Percentiles rank a stretch among this genome's conserved stretches.
Conservation (phyloP, 345 rosid species). For the Fremontodendron californicum region DNA sequence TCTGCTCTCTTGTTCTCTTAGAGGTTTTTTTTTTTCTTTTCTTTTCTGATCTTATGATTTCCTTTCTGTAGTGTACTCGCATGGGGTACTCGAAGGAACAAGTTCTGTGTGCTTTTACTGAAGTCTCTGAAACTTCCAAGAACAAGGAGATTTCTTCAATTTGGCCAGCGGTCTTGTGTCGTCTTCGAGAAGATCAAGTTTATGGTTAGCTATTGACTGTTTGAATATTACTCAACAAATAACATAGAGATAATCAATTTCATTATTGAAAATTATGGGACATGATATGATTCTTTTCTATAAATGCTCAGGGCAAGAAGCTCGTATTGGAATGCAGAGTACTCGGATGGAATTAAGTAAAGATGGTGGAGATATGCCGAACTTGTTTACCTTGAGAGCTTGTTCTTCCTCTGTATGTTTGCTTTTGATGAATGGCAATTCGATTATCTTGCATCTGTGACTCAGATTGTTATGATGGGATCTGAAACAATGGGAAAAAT, state of each 20-base stretch:
- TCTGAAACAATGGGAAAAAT: background rate
- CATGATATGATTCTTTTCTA: slow-evolving; percentile 14
- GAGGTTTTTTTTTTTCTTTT: background rate
- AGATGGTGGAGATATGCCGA: slow-evolving; percentile 26
- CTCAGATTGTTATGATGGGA: background rate
- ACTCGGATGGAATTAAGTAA: slow-evolving; percentile 29
- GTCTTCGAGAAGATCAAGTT: slow-evolving; percentile 62
- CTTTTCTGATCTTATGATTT: slow-evolving; percentile 16
- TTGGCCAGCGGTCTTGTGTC: slow-evolving; percentile 62
- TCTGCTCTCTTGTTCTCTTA: background rate
- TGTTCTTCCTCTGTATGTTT: slow-evolving; percentile 73
- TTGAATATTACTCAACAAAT: background rate
- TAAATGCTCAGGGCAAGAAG: slow-evolving; percentile 45
- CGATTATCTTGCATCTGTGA: slow-evolving; percentile 11
- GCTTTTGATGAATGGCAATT: slow-evolving; percentile 7
- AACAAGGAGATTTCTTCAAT: slow-evolving; percentile 54
- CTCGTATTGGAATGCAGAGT: slow-evolving; percentile 29
- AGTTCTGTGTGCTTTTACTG: slow-evolving; percentile 48
- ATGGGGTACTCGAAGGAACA: slow-evolving; percentile 66
- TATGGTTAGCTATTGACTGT: slow-evolving; percentile 29
- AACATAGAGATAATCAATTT: background rate
- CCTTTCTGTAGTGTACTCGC: slow-evolving; percentile 38
- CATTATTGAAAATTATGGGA: background rate
- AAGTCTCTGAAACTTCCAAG: slow-evolving; percentile 54
- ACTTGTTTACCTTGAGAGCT: slow-evolving; percentile 41